A percentile compares a stretch with the other conserved stretches of the same genome.
Evolutionary conservation across 305 asterid genomes (phyloP).

Genomic region (Solanum hybrid): DNA sequence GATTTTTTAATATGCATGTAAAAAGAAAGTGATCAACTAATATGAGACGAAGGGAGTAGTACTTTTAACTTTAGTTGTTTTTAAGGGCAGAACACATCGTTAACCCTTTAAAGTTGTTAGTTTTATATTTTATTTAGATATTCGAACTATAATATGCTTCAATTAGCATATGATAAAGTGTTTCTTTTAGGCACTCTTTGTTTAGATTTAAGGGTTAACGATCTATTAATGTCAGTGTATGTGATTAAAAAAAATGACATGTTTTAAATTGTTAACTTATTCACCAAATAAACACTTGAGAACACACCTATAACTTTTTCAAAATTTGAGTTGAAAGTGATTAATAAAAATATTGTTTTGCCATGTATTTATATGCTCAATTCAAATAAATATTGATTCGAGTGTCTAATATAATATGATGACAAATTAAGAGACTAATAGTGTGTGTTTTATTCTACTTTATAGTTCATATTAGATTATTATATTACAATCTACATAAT

Average conservation of each 20-base stretch:
- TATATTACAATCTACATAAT: background rate
- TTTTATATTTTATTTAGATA: no score
- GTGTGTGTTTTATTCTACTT: background rate
- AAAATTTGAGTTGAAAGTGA: background rate
- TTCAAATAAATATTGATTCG: background rate
- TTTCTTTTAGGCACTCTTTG: background rate
- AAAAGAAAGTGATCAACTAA: background rate
- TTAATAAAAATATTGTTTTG: no score
- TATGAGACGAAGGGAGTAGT: no score
- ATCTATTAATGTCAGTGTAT: no score
- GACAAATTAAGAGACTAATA: background rate
- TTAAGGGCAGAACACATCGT: background rate
- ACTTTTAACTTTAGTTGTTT: no score
- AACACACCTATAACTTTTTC: background rate
- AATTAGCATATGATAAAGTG: no score
- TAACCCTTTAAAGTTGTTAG: background rate
- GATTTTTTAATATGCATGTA: background rate
- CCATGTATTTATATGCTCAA: background rate
- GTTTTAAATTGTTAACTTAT: no score
- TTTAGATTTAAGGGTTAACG: background rate
- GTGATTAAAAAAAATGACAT: no score
- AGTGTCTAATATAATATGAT: background rate
- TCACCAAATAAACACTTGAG: background rate
- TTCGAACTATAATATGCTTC: background rate
- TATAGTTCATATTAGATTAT: background rate